A percentile compares a stretch with the other conserved stretches of the same genome.
Conservation (phyloP, 2,329 filamentous ascomycete genomes). For the Alternaria postmessia region DNA sequence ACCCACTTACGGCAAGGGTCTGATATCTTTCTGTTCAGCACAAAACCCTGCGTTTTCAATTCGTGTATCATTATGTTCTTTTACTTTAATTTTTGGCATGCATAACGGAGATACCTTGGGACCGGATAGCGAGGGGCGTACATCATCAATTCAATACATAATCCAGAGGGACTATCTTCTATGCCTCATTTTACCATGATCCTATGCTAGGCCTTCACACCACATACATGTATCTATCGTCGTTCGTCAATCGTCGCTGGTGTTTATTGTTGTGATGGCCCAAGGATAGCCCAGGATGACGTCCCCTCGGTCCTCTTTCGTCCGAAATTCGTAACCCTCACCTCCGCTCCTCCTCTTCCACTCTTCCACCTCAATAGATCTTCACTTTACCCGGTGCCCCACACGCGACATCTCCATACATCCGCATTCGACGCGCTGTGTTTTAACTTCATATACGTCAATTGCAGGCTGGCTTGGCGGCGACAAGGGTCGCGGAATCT, state of each 20-base stretch:
- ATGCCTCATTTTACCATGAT: background rate
- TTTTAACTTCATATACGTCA: constrained; percentile 21
- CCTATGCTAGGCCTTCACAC: too few species aligned
- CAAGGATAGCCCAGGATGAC: background rate
- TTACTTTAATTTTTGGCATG: background rate
- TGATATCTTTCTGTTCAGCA: background rate
- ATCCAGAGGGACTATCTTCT: background rate
- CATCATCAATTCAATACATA: background rate
- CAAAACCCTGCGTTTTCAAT: background rate
- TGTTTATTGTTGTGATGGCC: background rate
- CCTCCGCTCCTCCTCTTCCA: background rate
- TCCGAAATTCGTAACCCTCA: background rate
- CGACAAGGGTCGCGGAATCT: constrained; percentile 3
- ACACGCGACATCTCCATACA: background rate
- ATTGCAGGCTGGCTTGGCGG: constrained; percentile 24
- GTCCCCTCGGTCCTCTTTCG: background rate
- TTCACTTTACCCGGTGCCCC: background rate
- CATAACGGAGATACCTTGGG: constrained; percentile 13
- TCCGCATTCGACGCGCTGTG: background rate
- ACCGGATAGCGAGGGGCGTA: background rate
- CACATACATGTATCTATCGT: too few species aligned
- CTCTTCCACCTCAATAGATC: background rate
- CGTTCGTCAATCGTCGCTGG: too few species aligned
- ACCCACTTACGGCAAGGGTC: background rate
- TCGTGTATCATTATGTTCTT: background rate